Evolutionary conservation across 495 filamentous ascomycete species (phyloP).

Genomic region (Stereocaulon alpinum): DNA sequence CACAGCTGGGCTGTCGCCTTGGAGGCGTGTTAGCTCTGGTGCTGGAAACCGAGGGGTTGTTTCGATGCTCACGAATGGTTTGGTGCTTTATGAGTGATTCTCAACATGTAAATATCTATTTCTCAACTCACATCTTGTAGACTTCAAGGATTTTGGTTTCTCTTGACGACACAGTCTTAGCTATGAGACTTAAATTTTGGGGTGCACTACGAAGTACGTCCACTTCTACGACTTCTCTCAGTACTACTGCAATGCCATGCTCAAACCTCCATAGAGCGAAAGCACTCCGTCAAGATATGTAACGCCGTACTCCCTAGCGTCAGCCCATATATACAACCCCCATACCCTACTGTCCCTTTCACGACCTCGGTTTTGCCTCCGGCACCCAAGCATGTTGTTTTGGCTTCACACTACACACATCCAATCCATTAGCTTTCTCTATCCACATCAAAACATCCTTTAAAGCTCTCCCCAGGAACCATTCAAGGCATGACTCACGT

Average conservation of each 20-base stretch:
- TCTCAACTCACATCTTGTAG: no score
- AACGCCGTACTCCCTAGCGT: neutral
- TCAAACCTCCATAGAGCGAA: neutral
- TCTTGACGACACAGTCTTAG: no score
- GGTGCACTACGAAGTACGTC: no score
- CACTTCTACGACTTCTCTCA: neutral
- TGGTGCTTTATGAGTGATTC: neutral
- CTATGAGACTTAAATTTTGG: no score
- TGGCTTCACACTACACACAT: conserved; percentile 29
- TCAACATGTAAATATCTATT: no score
- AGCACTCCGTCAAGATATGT: neutral
- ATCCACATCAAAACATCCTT: neutral
- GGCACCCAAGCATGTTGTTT: conserved; percentile 40
- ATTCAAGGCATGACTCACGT: conserved; percentile 44
- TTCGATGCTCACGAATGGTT: neutral
- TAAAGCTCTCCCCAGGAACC: neutral
- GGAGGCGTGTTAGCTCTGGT: neutral
- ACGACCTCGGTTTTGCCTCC: conserved; percentile 28
- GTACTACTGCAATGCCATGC: neutral
- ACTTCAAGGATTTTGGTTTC: no score
- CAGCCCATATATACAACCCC: neutral
- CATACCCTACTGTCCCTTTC: neutral
- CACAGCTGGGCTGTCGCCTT: conserved; percentile 10
- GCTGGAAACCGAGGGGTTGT: neutral
- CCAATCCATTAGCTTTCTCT: neutral